A percentile compares a stretch with the other conserved stretches of the same genome.
These are phyloP conservation scores for Salix viminalis DNA, from an alignment of 345 rosid species.

Conservation along the genomic window DNA sequence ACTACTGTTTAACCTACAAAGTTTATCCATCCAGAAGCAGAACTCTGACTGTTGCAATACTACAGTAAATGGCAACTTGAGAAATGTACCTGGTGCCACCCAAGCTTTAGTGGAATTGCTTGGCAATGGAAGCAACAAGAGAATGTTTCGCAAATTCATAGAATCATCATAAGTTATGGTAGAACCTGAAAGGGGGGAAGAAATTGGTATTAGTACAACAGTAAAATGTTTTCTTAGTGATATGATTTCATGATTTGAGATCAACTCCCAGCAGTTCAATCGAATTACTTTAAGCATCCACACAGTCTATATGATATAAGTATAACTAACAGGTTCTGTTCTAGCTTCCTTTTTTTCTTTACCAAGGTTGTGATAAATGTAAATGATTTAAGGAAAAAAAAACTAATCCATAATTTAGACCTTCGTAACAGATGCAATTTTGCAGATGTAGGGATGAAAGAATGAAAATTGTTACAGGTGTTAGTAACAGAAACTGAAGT, in stretches of 20 bases:
- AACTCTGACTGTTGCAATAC: background rate
- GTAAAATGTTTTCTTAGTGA: background rate
- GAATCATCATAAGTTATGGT: slow-evolving; percentile 57
- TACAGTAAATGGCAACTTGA: background rate
- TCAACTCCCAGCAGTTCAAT: no score
- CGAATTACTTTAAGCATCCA: no score
- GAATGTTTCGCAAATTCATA: slow-evolving; percentile 85
- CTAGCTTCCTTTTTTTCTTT: no score
- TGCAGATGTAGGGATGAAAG: background rate
- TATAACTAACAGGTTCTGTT: no score
- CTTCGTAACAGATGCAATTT: background rate
- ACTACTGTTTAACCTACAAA: background rate
- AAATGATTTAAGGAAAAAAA: no score
- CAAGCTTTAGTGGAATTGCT: slow-evolving; percentile 46
- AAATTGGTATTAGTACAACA: background rate
- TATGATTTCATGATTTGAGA: no score
- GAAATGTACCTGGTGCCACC: slow-evolving; percentile 68
- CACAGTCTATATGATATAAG: no score
- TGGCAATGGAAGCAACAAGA: slow-evolving; percentile 92
- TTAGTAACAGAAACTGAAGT: background rate
- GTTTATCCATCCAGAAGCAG: background rate
- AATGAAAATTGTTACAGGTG: background rate
- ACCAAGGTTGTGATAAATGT: no score
- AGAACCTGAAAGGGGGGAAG: slow-evolving; percentile 46
- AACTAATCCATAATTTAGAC: background rate